These are phyloP conservation scores for Penicillium sp. DNA, from an alignment of 2,329 filamentous ascomycete genomes.

Conservation along the genomic window DNA sequence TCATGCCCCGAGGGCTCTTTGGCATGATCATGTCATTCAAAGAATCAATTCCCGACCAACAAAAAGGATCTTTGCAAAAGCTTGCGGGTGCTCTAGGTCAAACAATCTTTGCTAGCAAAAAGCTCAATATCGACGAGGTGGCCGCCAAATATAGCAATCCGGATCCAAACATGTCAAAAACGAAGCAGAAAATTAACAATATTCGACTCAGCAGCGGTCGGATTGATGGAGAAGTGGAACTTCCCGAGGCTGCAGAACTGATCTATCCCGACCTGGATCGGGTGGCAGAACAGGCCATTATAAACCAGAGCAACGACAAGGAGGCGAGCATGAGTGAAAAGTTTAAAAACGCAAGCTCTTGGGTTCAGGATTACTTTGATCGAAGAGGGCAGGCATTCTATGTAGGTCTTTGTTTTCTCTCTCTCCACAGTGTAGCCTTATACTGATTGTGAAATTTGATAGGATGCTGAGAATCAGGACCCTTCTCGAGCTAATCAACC, in stretches of 20 bases:
- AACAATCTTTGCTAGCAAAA: conserved; percentile 9
- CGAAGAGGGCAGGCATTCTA: conserved; percentile 11
- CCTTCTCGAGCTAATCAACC: conserved; percentile 8
- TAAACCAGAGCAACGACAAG: not conserved
- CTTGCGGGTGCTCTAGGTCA: not conserved
- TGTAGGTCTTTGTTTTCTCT: not conserved
- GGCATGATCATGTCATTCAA: conserved; percentile 34
- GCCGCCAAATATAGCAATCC: conserved; percentile 1
- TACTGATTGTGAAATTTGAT: not conserved
- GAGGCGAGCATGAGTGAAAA: not conserved
- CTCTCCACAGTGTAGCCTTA: not conserved
- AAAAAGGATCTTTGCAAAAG: not conserved
- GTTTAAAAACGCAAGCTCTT: conserved; percentile 3
- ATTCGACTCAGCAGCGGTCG: conserved; percentile 2
- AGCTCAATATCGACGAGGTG: conserved; percentile 5
- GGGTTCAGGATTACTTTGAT: conserved; percentile 20
- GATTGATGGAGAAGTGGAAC: not conserved
- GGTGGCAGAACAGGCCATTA: not conserved
- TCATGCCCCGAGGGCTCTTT: conserved; percentile 34
- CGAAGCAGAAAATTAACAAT: conserved; percentile 1
- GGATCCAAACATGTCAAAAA: not conserved
- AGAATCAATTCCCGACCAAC: conserved; percentile 1
- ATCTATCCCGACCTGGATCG: conserved; percentile 5
- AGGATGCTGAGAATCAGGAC: conserved; percentile 12
- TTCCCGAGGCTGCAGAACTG: conserved; percentile 1